phyloP scores from a whole-genome alignment of 2,329 filamentous ascomycete genomes.

The Fusarium oligoseptatum region DNA sequence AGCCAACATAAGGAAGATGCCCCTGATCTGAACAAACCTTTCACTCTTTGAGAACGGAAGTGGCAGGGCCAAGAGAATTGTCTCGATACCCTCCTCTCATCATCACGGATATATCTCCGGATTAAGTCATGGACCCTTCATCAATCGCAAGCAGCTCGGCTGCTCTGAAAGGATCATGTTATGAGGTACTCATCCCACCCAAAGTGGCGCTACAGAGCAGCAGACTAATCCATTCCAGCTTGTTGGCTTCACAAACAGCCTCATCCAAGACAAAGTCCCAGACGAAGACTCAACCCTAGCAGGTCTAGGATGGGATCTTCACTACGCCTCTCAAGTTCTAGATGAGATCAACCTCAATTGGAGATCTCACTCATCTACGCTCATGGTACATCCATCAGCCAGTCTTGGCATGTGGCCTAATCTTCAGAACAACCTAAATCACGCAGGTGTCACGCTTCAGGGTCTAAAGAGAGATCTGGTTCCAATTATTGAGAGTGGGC shows the following conservation, averaged over 20 bases:
- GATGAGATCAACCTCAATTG: conserved; percentile 4
- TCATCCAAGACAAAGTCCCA: neutral
- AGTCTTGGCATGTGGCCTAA: neutral
- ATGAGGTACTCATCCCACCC: neutral
- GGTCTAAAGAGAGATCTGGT: neutral
- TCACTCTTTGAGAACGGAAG: neutral
- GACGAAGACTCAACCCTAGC: neutral
- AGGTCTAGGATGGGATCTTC: neutral
- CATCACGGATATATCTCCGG: neutral
- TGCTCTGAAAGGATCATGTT: neutral
- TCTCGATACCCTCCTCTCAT: neutral
- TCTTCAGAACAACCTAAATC: neutral
- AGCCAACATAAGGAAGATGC: neutral
- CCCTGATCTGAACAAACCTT: neutral
- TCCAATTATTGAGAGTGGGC: neutral
- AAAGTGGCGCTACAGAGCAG: neutral
- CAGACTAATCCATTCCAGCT: neutral
- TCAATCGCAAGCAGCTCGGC: neutral
- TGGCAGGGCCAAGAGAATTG: neutral
- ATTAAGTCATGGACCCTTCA: neutral
- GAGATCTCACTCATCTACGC: neutral
- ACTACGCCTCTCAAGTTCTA: neutral
- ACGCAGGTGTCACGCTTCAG: neutral
- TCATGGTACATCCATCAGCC: conserved; percentile 1
- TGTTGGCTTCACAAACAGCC: neutral